Base-by-base conservation (phyloP, 805 yeast genomes). In the Komagataella populi region DNA sequence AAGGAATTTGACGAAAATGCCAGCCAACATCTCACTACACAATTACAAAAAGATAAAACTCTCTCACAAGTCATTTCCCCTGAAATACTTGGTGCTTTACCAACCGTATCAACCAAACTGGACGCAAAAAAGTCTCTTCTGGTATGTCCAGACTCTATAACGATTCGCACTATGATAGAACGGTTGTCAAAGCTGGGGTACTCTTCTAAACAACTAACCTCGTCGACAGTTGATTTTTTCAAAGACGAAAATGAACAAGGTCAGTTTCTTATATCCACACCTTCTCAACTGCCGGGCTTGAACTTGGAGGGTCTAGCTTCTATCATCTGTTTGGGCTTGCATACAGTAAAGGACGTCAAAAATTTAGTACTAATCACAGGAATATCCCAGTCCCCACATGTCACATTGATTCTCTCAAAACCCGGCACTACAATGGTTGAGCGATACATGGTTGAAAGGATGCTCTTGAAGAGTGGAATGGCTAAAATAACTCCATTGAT, bases 271-370 rank as follows among this genome's bases (percentile, higher is more conserved):
- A 49, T 65, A 1, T 53, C 60, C n/a, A 60, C 62, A 24, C 16
- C 61, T 0, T 56, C 59, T 20, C 45, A 59, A 3, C 49, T 67
- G 8, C 49, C 58, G 2, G 69, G 71, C 5, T 14, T 64, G 18
- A 53, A 60, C 1, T 58, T 67, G 49, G 55, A 59, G 30, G 60
- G 60, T 2, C 52, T 66, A n/a, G 52, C 58, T 7, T 53, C 57
- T 6, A 55, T 63, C 1, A 50, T 68, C 14, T 53, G 63, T 20
- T 54, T 67, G 5, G 72, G 72, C 2, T 51, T 63, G 6, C 69
- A 68, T 49, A 52, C 66, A 1, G 55, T 68, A 6, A 57, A 60
- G 48, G 60, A 55, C 45, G 24, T 52, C 3, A 48, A 56, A 1
- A 51, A 54, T 7, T 56, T 68, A 46, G 57, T 59, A 2, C 53